Evolutionary conservation across 306 rosid species (phyloP).

Genomic region (Albizia julibrissin): DNA sequence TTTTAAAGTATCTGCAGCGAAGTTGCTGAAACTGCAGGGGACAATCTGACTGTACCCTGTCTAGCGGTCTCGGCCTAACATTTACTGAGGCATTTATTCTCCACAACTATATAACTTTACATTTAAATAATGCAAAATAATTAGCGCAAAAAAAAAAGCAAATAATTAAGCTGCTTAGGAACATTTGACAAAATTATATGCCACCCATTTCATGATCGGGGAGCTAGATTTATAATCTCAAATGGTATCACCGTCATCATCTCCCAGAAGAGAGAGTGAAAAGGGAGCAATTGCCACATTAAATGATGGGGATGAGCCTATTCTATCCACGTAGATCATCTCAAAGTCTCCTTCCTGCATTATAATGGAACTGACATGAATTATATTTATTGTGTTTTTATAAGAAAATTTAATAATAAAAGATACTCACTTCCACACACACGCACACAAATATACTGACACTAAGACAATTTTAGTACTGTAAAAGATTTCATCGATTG

Average conservation of each 20-base stretch:
- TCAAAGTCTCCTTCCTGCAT: slow-evolving; percentile 49
- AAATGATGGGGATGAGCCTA: slow-evolving; percentile 22
- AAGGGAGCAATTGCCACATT: slow-evolving; percentile 30
- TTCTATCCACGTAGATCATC: slow-evolving; percentile 24
- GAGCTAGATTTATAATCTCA: slow-evolving; percentile 30
- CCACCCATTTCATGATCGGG: neutral
- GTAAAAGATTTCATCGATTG: neutral
- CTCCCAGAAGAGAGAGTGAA: slow-evolving; percentile 25
- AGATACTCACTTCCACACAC: no score
- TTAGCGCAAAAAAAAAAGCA: neutral
- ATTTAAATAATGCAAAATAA: neutral
- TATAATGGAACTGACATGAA: neutral
- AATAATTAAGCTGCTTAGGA: neutral
- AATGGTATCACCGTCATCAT: slow-evolving; percentile 25
- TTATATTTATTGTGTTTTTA: no score
- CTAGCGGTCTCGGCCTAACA: neutral
- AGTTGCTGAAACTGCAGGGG: neutral
- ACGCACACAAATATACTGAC: no score
- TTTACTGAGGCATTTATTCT: slow-evolving; percentile 1
- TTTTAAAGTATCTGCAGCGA: neutral
- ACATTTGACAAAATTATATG: neutral
- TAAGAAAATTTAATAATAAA: no score
- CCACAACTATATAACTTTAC: neutral
- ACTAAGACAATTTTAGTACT: neutral
- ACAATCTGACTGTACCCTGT: neutral